Conservation (phyloP, 2,329 filamentous ascomycete species). For the Aureobasidium subglaciale region DNA sequence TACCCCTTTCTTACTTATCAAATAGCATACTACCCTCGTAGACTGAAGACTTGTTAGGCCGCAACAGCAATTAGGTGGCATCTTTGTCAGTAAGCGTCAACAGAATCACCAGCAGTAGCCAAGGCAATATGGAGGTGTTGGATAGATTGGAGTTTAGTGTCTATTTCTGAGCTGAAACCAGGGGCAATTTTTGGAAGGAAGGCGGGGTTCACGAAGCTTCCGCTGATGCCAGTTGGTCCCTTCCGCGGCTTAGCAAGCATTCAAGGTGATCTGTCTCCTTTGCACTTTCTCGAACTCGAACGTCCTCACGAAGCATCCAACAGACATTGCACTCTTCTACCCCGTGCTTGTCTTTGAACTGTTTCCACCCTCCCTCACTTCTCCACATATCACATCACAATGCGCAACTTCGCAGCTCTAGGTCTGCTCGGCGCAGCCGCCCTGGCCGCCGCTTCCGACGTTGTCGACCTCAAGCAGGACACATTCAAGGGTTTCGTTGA, state of each 20-base stretch:
- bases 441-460: conserved; percentile 65
- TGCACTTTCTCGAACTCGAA: neutral
- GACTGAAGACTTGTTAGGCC: neutral
- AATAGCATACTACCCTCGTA: neutral
- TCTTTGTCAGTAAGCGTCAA: neutral
- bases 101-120: neutral
- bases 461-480: conserved; percentile 75
- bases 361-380: neutral
- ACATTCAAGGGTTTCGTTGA: conserved; percentile 83
- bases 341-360: conserved; percentile 8
- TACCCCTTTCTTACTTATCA: neutral
- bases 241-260: conserved; percentile 2
- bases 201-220: conserved; percentile 7
- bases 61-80: no score
- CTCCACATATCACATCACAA: conserved; percentile 15
- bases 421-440: conserved; percentile 49
- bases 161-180: neutral
- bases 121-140: neutral
- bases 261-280: conserved; percentile 8
- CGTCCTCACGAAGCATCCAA: neutral
- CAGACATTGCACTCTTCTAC: neutral
- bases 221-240: neutral
- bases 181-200: neutral
- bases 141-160: neutral
- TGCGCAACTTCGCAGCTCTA: conserved; percentile 25